Base-by-base conservation (phyloP, 139 green algal species). In the Ettlia oleoabundans region DNA sequence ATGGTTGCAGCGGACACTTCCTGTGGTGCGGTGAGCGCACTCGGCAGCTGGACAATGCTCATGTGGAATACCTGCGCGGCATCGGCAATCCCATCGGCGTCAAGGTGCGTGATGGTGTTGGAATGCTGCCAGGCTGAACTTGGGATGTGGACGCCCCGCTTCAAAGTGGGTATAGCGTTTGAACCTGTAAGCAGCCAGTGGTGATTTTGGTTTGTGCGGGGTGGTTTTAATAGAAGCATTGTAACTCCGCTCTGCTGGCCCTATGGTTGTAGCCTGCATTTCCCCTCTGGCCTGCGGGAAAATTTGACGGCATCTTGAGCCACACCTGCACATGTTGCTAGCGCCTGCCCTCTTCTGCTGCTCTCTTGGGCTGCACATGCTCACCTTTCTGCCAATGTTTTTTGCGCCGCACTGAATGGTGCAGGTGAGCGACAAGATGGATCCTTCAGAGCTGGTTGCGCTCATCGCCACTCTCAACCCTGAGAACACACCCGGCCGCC, bases 1-100 rank as follows among this genome's bases (percentile, higher is more conserved):
- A 99, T 87, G 95, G 95, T 80, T 98, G 95, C 92, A 95, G 88
- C 51, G 96, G 96, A 13, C 97, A 99, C 93, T 97, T 98, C 85
- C 86, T 99, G 84, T 99, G 97, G 97, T 96, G 92, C 82, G 97
- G 97, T 22, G 97, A 99, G 93, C 93, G 97, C 80, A 99, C 97
- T 2, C 90, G 97, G 21, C 96, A 99, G 92, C 93, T 99, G 68
- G 97, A 99, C 89, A 92, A 93, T 69, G 95, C 96, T 4, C 97
- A 99, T 89, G 86, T 99, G 37, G 97, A 99, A 88, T 99, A 96
- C 90, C 82, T 99, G 87, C 89, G 95, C 42, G 97, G 97, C 83
- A 90, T 99, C 30, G 89, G 87, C 78, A 99, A 99, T 90, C 96
- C 96, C 68, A 93, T 99, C 41, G 96, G 96, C 58, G 93, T 99